A percentile compares a stretch with the other conserved stretches of the same genome.
These are phyloP conservation scores for Pichia sp. DNA, from an alignment of 1,139 yeast species.

Conservation along the genomic window DNA sequence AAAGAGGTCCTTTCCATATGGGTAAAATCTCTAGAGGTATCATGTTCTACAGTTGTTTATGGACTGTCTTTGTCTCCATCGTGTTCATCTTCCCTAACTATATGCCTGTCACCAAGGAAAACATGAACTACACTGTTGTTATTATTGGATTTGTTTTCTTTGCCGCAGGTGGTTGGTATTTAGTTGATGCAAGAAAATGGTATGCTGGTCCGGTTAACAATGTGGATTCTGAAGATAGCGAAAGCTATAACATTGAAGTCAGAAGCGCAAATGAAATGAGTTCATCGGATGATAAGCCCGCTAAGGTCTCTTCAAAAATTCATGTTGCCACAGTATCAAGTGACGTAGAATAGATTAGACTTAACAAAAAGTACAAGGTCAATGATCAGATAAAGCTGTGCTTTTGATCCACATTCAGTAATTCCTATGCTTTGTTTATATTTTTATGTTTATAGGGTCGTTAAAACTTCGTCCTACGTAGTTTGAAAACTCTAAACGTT, in stretches of 20 bases:
- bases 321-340: constrained; percentile 21
- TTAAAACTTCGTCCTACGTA: too few relatives aligned
- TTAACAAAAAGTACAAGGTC: too few relatives aligned
- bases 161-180: constrained; percentile 27
- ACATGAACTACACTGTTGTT: constrained; percentile 43
- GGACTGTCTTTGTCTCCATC: constrained; percentile 38
- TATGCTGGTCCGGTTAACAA: constrained; percentile 25
- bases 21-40: constrained; percentile 26
- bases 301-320: constrained; percentile 23
- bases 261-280: neutral
- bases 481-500: too few relatives aligned
- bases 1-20: constrained; percentile 30
- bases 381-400: neutral
- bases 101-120: constrained; percentile 40
- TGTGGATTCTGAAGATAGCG: constrained; percentile 17
- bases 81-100: constrained; percentile 41
- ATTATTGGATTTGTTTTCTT: constrained; percentile 29
- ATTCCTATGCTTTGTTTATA: too few relatives aligned
- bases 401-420: neutral
- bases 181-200: constrained; percentile 25
- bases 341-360: too few relatives aligned
- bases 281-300: constrained; percentile 9
- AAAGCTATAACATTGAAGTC: neutral
- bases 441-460: too few relatives aligned
- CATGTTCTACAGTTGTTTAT: constrained; percentile 28